Conservation (phyloP, 257 asterid genomes). For the Plectranthus barbatus region DNA sequence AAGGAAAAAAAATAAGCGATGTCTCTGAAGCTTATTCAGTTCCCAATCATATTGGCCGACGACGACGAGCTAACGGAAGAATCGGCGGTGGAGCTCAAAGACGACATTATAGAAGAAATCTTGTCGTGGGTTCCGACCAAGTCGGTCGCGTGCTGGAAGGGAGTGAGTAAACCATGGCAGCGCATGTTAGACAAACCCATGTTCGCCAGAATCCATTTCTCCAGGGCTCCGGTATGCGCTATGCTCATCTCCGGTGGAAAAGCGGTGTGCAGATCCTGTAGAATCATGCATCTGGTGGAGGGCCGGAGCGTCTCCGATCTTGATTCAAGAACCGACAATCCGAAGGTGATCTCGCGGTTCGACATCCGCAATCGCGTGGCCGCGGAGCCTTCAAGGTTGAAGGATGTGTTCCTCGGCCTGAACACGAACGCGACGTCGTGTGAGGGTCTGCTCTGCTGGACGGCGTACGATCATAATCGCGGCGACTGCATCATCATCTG, state of each 20-base stretch:
- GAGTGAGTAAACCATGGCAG: constrained; percentile 1
- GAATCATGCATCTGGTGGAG: constrained; percentile 5
- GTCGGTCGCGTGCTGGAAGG: neutral
- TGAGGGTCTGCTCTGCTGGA: constrained; percentile 7
- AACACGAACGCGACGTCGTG: constrained; percentile 6
- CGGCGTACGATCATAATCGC: neutral
- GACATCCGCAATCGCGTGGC: neutral
- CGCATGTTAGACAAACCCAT: constrained; percentile 1
- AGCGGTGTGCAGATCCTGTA: neutral
- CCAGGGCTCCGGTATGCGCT: neutral
- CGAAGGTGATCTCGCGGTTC: neutral
- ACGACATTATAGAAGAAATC: constrained; percentile 7
- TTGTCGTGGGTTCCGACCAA: constrained; percentile 10
- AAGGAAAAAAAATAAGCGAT: neutral
- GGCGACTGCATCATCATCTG: neutral
- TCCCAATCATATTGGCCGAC: neutral
- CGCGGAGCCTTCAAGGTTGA: neutral
- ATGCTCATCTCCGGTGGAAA: neutral
- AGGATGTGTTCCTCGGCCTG: neutral
- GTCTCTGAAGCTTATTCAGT: neutral
- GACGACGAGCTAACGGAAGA: neutral
- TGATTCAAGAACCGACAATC: neutral
- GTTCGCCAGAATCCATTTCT: neutral
- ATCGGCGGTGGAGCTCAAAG: neutral
- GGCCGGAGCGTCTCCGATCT: constrained; percentile 8